Conservation (phyloP, 768 basidiomycete genomes). For the Naematelia encephala region DNA sequence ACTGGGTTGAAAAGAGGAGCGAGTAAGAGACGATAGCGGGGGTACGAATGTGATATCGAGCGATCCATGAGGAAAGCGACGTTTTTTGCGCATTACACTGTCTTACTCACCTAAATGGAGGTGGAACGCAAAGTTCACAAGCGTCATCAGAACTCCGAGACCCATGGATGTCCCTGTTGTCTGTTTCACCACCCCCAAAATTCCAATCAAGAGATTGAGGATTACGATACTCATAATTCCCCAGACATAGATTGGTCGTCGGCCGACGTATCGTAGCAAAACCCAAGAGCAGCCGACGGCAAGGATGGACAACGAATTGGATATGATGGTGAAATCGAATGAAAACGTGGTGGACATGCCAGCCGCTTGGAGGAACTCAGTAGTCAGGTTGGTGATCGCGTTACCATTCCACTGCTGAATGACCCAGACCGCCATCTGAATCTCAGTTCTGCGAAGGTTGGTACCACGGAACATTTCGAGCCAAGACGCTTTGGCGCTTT, state of each 20-base stretch:
- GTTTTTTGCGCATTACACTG: too few species aligned
- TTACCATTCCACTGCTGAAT: slow-evolving; percentile 1
- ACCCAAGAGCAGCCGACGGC: slow-evolving; percentile 45
- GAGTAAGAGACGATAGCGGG: too few species aligned
- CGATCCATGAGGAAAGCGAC: too few species aligned
- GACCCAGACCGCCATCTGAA: slow-evolving; percentile 5
- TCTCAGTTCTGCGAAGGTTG: slow-evolving; percentile 15
- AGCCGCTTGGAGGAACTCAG: slow-evolving; percentile 9
- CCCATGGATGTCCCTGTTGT: too few species aligned
- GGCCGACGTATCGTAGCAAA: too few species aligned
- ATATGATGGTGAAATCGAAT: slow-evolving; percentile 10
- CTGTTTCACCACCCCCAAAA: slow-evolving; percentile 24
- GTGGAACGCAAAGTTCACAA: too few species aligned
- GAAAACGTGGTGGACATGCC: slow-evolving; percentile 9
- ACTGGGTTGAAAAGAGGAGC: too few species aligned
- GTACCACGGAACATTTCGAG: slow-evolving; percentile 15
- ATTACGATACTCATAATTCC: slow-evolving; percentile 35
- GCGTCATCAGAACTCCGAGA: too few species aligned
- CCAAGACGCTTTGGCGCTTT: neutral
- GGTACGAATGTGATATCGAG: too few species aligned
- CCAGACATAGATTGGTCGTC: neutral
- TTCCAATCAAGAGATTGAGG: slow-evolving; percentile 42
- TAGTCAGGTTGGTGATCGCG: slow-evolving; percentile 3
- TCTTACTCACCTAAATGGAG: too few species aligned
- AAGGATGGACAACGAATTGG: too few species aligned